Evolutionary conservation across 1,139 yeast species (phyloP).

Genomic region (Protomyces macrosporus): DNA sequence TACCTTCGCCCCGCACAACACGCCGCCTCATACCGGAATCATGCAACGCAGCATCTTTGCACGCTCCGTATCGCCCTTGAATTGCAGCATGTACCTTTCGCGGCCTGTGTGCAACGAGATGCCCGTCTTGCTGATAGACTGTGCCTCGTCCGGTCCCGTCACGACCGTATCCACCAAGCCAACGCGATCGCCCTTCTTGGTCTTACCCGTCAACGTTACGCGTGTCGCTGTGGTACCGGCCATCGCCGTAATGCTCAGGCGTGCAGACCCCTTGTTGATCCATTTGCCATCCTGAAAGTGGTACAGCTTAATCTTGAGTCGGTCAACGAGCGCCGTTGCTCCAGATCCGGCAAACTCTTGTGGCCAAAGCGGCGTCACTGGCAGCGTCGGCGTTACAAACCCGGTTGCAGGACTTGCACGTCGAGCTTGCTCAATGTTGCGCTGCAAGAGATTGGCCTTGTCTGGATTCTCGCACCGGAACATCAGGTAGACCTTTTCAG

Average conservation of each 20-base stretch:
- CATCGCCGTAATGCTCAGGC: conserved; percentile 8
- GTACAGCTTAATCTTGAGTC: conserved; percentile 17
- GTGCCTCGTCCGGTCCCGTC: conserved; percentile 6
- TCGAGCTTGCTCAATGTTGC: conserved; percentile 11
- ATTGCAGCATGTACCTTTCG: conserved; percentile 21
- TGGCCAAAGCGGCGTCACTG: conserved; percentile 24
- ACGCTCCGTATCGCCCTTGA: conserved; percentile 23
- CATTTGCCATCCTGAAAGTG: conserved; percentile 19
- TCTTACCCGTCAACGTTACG: conserved; percentile 20
- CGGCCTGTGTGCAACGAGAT: conserved; percentile 7
- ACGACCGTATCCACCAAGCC: conserved; percentile 11
- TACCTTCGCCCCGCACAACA: too few species aligned
- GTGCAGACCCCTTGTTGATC: conserved; percentile 20
- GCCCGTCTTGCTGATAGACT: conserved; percentile 18
- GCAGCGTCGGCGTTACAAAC: conserved; percentile 15
- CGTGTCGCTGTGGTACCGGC: conserved; percentile 14
- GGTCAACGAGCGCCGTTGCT: conserved; percentile 8
- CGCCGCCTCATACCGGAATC: not conserved
- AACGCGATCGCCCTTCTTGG: conserved; percentile 12
- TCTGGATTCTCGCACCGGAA: conserved; percentile 22
- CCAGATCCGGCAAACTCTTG: not conserved
- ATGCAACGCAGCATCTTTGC: conserved; percentile 6
- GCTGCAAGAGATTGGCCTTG: conserved; percentile 23
- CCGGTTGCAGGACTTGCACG: conserved; percentile 18
- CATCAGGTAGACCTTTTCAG: conserved; percentile 23